Percentiles rank a stretch among this genome's conserved stretches.
These are phyloP conservation scores for Didymellaceae sp. DNA, from an alignment of 2,329 filamentous ascomycete genomes.

Conservation along the genomic window DNA sequence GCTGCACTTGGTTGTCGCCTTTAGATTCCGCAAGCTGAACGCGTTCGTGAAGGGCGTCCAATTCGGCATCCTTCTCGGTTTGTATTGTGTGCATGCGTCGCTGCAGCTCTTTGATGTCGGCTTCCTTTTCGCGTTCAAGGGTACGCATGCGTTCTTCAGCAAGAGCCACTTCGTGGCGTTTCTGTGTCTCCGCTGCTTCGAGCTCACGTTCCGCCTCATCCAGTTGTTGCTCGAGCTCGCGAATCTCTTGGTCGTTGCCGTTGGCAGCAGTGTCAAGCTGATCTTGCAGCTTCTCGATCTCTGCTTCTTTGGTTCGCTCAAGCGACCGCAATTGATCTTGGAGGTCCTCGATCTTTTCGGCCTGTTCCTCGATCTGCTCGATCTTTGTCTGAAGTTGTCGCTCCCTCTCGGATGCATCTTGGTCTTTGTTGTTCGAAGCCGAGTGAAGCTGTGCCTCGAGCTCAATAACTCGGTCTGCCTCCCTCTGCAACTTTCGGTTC, in stretches of 20 bases:
- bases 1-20: slow-evolving; percentile 49
- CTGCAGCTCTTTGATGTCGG: slow-evolving; percentile 45
- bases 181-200: slow-evolving; percentile 33
- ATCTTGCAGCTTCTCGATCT: slow-evolving; percentile 52
- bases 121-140: slow-evolving; percentile 46
- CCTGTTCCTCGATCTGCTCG: slow-evolving; percentile 43
- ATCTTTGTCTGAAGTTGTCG: slow-evolving; percentile 38
- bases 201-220: slow-evolving; percentile 44
- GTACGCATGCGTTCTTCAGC: slow-evolving; percentile 42
- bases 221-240: slow-evolving; percentile 52
- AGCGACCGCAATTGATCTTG: slow-evolving; percentile 37
- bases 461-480: slow-evolving; percentile 11
- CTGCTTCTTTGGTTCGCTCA: slow-evolving; percentile 48
- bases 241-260: slow-evolving; percentile 57
- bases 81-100: slow-evolving; percentile 41
- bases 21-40: slow-evolving; percentile 50
- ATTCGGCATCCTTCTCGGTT: slow-evolving; percentile 48
- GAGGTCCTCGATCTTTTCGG: slow-evolving; percentile 43
- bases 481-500: slow-evolving; percentile 30
- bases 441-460: slow-evolving; percentile 34
- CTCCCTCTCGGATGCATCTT: slow-evolving; percentile 36
- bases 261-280: slow-evolving; percentile 50
- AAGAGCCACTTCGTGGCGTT: slow-evolving; percentile 37
- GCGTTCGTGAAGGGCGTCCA: slow-evolving; percentile 50
- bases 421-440: slow-evolving; percentile 31